phyloP scores from a whole-genome alignment of 305 asterid species.

The Solanum hybrid region DNA sequence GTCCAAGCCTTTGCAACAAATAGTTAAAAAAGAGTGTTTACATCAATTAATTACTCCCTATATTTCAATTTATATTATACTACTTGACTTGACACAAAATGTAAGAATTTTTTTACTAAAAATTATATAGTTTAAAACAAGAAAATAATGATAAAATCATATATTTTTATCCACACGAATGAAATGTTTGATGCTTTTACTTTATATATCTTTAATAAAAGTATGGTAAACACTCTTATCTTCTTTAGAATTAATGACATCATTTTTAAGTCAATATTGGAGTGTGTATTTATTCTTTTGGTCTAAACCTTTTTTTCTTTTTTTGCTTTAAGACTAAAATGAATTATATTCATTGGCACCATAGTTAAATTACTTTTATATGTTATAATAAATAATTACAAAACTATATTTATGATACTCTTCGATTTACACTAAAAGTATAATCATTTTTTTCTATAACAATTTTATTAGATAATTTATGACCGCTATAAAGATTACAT shows the following conservation, averaged over 20 bases:
- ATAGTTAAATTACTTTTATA: background rate
- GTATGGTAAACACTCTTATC: background rate
- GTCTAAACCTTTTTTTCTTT: background rate
- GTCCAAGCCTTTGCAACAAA: background rate
- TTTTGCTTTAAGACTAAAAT: background rate
- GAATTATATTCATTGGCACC: background rate
- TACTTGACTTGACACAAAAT: background rate
- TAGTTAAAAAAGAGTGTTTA: background rate
- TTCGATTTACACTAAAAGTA: background rate
- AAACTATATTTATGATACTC: background rate
- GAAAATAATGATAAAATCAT: background rate
- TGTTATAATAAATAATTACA: background rate
- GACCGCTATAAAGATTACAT: background rate
- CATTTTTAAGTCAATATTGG: background rate
- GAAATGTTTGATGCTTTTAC: background rate
- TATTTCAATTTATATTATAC: too few relatives aligned
- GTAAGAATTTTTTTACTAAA: too few relatives aligned
- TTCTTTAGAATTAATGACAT: background rate
- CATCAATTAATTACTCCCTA: background rate
- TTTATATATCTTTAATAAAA: background rate
- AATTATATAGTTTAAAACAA: background rate
- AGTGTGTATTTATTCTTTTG: background rate
- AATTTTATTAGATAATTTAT: background rate
- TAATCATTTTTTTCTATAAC: background rate
- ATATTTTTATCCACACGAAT: background rate